phyloP scores from a whole-genome alignment of 352 stramenopile species.

The Blastocystis sp. region DNA sequence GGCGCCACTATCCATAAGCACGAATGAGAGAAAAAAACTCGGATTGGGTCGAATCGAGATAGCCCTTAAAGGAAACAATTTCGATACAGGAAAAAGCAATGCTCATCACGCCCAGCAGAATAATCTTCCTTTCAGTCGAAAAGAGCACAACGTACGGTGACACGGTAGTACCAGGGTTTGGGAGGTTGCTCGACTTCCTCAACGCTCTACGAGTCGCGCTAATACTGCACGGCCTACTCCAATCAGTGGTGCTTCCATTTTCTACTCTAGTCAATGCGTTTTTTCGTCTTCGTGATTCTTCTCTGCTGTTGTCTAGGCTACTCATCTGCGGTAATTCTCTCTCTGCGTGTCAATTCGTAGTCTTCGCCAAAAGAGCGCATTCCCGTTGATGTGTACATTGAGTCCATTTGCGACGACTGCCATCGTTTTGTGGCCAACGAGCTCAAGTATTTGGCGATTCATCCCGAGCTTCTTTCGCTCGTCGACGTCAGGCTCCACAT shows the following conservation, averaged over 20 bases:
- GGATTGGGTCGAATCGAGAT: slow-evolving; percentile 19
- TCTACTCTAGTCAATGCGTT: too few relatives aligned
- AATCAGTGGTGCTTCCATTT: too few relatives aligned
- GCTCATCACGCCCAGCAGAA: neutral
- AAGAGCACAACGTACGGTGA: neutral
- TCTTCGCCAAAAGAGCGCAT: too few relatives aligned
- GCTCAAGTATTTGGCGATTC: slow-evolving; percentile 47
- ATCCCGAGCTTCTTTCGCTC: slow-evolving; percentile 44
- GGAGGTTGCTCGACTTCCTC: too few relatives aligned
- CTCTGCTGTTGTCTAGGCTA: too few relatives aligned
- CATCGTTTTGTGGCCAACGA: slow-evolving; percentile 57
- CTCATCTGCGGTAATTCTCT: too few relatives aligned
- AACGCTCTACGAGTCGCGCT: too few relatives aligned
- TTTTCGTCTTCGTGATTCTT: too few relatives aligned
- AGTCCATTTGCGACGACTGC: slow-evolving; percentile 52
- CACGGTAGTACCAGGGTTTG: too few relatives aligned
- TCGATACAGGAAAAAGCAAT: slow-evolving; percentile 25
- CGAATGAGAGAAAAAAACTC: neutral
- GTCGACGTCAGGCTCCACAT: slow-evolving; percentile 41
- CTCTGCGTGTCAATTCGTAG: too few relatives aligned
- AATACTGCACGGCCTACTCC: too few relatives aligned
- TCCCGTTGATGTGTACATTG: slow-evolving; percentile 54
- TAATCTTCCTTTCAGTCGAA: neutral
- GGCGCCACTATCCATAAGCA: slow-evolving; percentile 1
- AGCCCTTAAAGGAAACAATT: slow-evolving; percentile 47